Conservation (phyloP, 768 basidiomycete genomes). For the Amanita pseudoporphyria region DNA sequence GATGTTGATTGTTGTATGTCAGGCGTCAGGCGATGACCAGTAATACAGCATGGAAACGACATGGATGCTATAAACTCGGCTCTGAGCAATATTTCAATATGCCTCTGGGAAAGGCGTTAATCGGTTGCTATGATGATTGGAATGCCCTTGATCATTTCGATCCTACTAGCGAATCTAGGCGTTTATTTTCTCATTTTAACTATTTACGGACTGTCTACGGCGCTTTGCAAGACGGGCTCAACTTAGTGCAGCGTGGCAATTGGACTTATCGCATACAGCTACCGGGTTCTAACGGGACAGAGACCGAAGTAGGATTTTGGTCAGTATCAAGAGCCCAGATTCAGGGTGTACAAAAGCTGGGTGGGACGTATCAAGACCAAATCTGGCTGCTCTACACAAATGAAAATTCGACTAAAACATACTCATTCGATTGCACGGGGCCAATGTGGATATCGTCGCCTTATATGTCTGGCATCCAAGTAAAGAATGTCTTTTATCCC, state of each 20-base stretch:
- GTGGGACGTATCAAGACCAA: constrained; percentile 50
- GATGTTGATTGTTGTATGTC: constrained; percentile 2
- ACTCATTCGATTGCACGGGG: constrained; percentile 48
- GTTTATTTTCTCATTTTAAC: constrained; percentile 65
- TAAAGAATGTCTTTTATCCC: constrained; percentile 75
- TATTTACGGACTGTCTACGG: constrained; percentile 60
- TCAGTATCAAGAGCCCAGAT: constrained; percentile 66
- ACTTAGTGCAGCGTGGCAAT: constrained; percentile 75
- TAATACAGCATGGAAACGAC: constrained; percentile 82
- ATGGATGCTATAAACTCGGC: constrained; percentile 87
- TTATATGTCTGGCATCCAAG: constrained; percentile 44
- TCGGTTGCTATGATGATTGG: constrained; percentile 87
- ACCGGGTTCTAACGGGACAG: constrained; percentile 77
- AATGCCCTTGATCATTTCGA: constrained; percentile 94
- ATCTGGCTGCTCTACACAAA: constrained; percentile 86
- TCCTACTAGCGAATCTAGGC: constrained; percentile 70
- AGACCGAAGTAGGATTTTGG: constrained; percentile 85
- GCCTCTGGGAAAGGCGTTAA: constrained; percentile 66
- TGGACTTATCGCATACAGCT: constrained; percentile 74
- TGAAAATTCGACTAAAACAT: constrained; percentile 66
- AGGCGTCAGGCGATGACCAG: constrained; percentile 91
- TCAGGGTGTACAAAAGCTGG: constrained; percentile 45
- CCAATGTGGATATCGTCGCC: constrained; percentile 74
- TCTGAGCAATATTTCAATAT: constrained; percentile 93
- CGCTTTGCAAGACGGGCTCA: constrained; percentile 78